A percentile compares a stretch with the other conserved stretches of the same genome.
phyloP scores from a whole-genome alignment of 2,329 filamentous ascomycete genomes.

The Juglanconis juglandina region DNA sequence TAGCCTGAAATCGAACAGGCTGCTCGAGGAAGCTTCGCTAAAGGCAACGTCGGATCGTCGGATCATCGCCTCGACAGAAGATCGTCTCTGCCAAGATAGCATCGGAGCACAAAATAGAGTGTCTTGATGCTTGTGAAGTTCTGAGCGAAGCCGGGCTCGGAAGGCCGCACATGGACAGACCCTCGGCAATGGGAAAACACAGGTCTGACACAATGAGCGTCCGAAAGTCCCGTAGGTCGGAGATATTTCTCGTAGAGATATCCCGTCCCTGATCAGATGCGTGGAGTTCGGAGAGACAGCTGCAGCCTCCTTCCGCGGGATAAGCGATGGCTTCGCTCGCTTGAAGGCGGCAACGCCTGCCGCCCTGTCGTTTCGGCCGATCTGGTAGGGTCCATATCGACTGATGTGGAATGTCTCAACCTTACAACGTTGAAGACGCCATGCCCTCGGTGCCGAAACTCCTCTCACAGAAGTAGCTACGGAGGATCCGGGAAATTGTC shows the following conservation, averaged over 20 bases:
- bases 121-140: not conserved
- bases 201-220: not conserved
- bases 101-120: not conserved
- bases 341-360: not conserved
- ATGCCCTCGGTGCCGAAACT: not conserved
- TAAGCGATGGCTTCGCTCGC: constrained; percentile 15
- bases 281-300: constrained; percentile 3
- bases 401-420: not conserved
- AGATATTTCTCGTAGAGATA: not conserved
- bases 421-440: not conserved
- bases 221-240: not conserved
- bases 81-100: not conserved
- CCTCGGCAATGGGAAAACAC: not conserved
- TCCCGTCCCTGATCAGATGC: not conserved
- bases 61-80: not conserved
- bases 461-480: not conserved
- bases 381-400: not conserved
- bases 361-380: not conserved
- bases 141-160: not conserved
- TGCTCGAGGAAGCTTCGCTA: not conserved
- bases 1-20: not conserved
- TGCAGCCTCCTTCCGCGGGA: not conserved
- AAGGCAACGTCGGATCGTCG: not conserved
- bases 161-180: not conserved
- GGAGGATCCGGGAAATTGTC: not conserved